These are phyloP conservation scores for Colletotrichum cuscutae DNA, from an alignment of 2,329 filamentous ascomycete genomes.

Conservation along the genomic window DNA sequence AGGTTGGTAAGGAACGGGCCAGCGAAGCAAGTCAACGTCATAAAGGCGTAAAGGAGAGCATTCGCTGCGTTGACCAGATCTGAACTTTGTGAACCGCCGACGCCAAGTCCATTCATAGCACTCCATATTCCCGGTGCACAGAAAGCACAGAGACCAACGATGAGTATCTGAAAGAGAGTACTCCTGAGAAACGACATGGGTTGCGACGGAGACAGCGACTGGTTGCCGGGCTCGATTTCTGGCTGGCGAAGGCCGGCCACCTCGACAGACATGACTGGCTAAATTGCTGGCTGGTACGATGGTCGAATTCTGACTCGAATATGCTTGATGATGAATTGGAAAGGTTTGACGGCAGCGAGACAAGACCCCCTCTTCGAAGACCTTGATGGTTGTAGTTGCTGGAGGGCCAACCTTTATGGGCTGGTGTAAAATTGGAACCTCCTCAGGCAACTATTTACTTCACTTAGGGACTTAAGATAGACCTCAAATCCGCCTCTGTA, in stretches of 20 bases:
- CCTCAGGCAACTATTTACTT: not conserved
- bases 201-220: not conserved
- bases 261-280: not conserved
- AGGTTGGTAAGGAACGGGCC: conserved; percentile 50
- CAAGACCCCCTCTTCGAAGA: not conserved
- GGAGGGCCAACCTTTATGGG: not conserved
- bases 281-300: not conserved
- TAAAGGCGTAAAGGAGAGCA: conserved; percentile 56
- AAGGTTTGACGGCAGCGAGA: not conserved
- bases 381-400: not conserved
- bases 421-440: not conserved
- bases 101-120: conserved; percentile 52
- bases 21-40: conserved; percentile 54
- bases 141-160: conserved; percentile 52
- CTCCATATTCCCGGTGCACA: conserved; percentile 54
- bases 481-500: not conserved
- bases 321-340: not conserved
- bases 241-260: not conserved
- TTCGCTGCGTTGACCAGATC: conserved; percentile 57
- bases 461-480: not conserved
- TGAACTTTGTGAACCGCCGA: conserved; percentile 52
- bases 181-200: conserved; percentile 39
- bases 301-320: not conserved
- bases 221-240: not conserved
- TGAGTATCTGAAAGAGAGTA: conserved; percentile 50